A percentile compares a stretch with the other conserved stretches of the same genome.
Evolutionary conservation across 1,284 basidiomycete genomes (phyloP).

Genomic region (Stygiomarasmius scandens): DNA sequence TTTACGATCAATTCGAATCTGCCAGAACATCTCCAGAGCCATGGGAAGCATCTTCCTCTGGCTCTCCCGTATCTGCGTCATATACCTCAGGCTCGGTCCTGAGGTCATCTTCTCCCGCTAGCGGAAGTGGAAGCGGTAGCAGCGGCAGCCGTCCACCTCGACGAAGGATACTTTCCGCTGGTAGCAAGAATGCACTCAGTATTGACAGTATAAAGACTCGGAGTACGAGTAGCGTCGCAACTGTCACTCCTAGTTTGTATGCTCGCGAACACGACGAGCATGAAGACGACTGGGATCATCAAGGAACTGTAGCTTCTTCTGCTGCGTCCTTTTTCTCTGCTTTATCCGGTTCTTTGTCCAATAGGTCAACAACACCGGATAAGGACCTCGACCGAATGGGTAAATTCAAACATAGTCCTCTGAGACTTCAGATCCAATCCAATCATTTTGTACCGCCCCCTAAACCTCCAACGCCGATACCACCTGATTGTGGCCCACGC

Average conservation of each 20-base stretch:
- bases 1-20: conserved; percentile 53
- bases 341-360: background rate
- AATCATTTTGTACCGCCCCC: background rate
- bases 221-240: conserved; percentile 53
- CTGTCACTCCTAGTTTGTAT: conserved; percentile 66
- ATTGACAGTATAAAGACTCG: conserved; percentile 30
- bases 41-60: conserved; percentile 31
- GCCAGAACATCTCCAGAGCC: conserved; percentile 62
- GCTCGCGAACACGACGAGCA: conserved; percentile 34
- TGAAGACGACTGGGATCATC: conserved; percentile 15
- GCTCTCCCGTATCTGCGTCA: conserved; percentile 21
- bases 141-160: background rate
- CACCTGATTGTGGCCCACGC: conserved; percentile 53
- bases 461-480: conserved; percentile 7
- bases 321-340: conserved; percentile 5
- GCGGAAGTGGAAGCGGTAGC: background rate
- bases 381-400: background rate
- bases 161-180: background rate
- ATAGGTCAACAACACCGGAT: background rate
- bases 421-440: background rate
- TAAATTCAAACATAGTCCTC: background rate
- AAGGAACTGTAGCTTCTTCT: conserved; percentile 3
- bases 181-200: background rate
- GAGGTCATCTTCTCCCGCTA: background rate
- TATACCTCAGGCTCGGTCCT: too few species aligned